A percentile compares a stretch with the other conserved stretches of the same genome.
These are phyloP conservation scores for Rhizopogon parksii DNA, from an alignment of 1,284 basidiomycete genomes.

Conservation along the genomic window DNA sequence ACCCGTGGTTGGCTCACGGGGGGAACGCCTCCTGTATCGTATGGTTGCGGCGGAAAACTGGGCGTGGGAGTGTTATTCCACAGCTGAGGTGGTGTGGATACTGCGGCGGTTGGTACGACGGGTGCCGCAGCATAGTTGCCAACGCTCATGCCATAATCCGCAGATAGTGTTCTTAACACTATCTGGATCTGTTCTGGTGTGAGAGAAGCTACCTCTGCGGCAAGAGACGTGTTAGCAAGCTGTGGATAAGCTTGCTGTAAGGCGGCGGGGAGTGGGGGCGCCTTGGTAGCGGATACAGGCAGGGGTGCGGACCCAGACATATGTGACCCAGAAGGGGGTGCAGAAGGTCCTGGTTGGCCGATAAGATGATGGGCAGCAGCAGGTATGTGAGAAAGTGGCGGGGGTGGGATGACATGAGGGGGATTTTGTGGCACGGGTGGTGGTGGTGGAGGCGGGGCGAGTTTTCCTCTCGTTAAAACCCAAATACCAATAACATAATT, in stretches of 20 bases:
- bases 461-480: constrained; percentile 71
- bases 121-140: constrained; percentile 21
- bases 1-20: not conserved
- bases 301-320: not conserved
- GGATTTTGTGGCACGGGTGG: constrained; percentile 24
- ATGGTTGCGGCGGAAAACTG: constrained; percentile 5
- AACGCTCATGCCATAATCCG: constrained; percentile 20
- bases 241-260: constrained; percentile 28
- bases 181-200: constrained; percentile 57
- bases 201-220: constrained; percentile 42
- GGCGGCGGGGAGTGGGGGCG: constrained; percentile 16
- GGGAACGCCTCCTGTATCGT: not conserved
- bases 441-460: constrained; percentile 33
- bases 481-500: constrained; percentile 80
- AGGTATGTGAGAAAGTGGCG: constrained; percentile 7
- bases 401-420: constrained; percentile 12
- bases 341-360: not conserved
- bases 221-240: constrained; percentile 28
- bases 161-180: constrained; percentile 42
- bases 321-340: constrained; percentile 3
- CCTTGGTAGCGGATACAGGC: not conserved
- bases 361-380: constrained; percentile 12
- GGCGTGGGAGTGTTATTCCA: constrained; percentile 21
- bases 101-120: not conserved
- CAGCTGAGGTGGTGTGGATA: constrained; percentile 14